Percentiles rank a stretch among this genome's conserved stretches.
Evolutionary conservation across 805 yeast genomes (phyloP).

Genomic region (Saturnispora saitoi): DNA sequence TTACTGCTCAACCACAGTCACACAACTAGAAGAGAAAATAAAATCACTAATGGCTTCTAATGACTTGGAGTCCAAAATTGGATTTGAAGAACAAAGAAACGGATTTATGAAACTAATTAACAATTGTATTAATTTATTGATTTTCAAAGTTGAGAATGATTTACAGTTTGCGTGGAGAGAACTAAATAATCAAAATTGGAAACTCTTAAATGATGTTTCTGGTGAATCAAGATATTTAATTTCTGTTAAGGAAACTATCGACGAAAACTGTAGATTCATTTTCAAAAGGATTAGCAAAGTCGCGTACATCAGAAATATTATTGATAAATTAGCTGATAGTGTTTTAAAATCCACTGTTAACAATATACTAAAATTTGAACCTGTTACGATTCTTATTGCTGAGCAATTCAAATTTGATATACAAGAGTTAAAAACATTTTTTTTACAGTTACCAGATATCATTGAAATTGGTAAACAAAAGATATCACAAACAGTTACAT

Average conservation of each 20-base stretch:
- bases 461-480: slow-evolving; percentile 29
- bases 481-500: slow-evolving; percentile 20
- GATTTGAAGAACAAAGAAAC: slow-evolving; percentile 49
- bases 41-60: slow-evolving; percentile 31
- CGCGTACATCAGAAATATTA: slow-evolving; percentile 59
- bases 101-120: slow-evolving; percentile 51
- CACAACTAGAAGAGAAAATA: slow-evolving; percentile 63
- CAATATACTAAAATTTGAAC: slow-evolving; percentile 53
- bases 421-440: slow-evolving; percentile 49
- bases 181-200: slow-evolving; percentile 72
- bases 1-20: slow-evolving; percentile 70
- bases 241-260: slow-evolving; percentile 43
- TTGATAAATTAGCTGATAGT: slow-evolving; percentile 68
- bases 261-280: slow-evolving; percentile 38
- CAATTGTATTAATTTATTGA: slow-evolving; percentile 45
- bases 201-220: slow-evolving; percentile 48
- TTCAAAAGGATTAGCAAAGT: slow-evolving; percentile 58
- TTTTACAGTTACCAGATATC: slow-evolving; percentile 41
- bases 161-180: slow-evolving; percentile 75
- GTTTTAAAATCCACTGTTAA: slow-evolving; percentile 47
- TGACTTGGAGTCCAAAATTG: slow-evolving; percentile 32
- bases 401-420: slow-evolving; percentile 78
- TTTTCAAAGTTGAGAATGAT: slow-evolving; percentile 51
- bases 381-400: slow-evolving; percentile 58
- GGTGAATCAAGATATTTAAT: slow-evolving; percentile 65